phyloP scores from a whole-genome alignment of 2,329 filamentous ascomycete species.

The Thyridium curvatum region DNA sequence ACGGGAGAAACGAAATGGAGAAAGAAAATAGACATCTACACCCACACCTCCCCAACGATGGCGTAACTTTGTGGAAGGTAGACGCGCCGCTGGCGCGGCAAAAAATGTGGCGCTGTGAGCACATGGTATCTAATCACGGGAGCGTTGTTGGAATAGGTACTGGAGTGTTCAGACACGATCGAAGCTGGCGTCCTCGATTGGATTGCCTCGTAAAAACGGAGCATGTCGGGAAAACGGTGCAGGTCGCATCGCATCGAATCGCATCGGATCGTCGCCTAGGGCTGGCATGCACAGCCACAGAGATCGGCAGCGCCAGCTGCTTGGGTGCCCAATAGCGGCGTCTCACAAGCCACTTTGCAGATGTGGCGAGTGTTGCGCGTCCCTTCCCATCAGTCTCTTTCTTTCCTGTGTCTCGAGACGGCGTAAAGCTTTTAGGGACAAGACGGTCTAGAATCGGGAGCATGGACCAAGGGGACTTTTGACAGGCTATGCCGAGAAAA shows the following conservation, averaged over 20 bases:
- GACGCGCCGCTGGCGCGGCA: too few species aligned
- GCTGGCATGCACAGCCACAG: background rate
- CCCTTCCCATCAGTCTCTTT: background rate
- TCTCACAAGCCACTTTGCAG: background rate
- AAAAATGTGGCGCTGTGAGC: too few species aligned
- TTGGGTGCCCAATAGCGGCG: background rate
- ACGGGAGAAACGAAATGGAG: too few species aligned
- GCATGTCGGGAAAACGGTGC: background rate
- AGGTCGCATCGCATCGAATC: background rate
- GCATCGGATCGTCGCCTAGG: background rate
- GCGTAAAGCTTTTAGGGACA: background rate
- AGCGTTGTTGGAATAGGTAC: background rate
- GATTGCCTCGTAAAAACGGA: too few species aligned
- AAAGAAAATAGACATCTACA: too few species aligned
- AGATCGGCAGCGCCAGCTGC: background rate
- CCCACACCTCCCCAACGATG: too few species aligned
- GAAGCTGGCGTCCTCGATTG: background rate
- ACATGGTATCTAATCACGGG: background rate
- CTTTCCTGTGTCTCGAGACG: background rate
- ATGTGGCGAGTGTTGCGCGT: slow-evolving; percentile 2
- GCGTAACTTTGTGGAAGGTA: too few species aligned
- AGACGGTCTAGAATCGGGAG: too few species aligned
- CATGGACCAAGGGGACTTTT: too few species aligned
- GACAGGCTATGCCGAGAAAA: too few species aligned
- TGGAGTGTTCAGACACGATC: background rate